Base-by-base conservation (phyloP, 2,329 filamentous ascomycete genomes). In the Penicillium sp. region DNA sequence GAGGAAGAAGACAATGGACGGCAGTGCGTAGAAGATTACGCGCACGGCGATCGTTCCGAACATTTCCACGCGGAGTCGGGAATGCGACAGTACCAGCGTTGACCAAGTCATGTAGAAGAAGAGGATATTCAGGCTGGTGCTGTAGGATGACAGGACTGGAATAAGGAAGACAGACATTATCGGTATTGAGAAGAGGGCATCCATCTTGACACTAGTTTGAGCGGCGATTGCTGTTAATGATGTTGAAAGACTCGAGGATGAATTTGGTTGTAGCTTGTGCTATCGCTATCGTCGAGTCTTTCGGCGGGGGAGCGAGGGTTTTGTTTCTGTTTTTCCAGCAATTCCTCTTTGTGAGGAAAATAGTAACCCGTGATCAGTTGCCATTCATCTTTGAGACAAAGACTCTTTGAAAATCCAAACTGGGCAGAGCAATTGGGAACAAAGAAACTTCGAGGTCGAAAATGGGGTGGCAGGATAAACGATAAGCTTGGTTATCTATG, bases 21-120 rank as follows among this genome's bases (percentile, higher is more conserved):
- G 92, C 0, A 90, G 53, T 2, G 94, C 77, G 76, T 87, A 96
- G 68, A 93, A 86, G 5, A 90, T 63, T 10, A 87, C 57, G 42
- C 90, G 87, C 49, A 92, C 79, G 25, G 84, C 83, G 6, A 90
- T 72, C 0, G 88, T 87, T 55, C 87, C 90, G 52, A 89, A 79
- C 1, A 94, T 72, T 72, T 96, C 91, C 57, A 96, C 85, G 58
- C 85, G 83, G 17, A 94, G 79, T 0, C 90, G 86, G 1, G 88
- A 82, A 67, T 96, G 89, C 7, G 89, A 89, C 3, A 93, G 79
- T 39, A 96, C 86, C 33, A 97, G 82, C 0, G 90, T 93, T 6
- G 86, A 86, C 92, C 92, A 96, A 66, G 90, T 93, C 78, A 96
- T 84, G 73, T 92, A 93, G 75, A 96, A 94, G 79, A 96, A 93